A percentile compares a stretch with the other conserved stretches of the same genome.
These are phyloP conservation scores for Cladophialophora bantiana DNA, from an alignment of 2,329 filamentous ascomycete genomes.

Conservation along the genomic window DNA sequence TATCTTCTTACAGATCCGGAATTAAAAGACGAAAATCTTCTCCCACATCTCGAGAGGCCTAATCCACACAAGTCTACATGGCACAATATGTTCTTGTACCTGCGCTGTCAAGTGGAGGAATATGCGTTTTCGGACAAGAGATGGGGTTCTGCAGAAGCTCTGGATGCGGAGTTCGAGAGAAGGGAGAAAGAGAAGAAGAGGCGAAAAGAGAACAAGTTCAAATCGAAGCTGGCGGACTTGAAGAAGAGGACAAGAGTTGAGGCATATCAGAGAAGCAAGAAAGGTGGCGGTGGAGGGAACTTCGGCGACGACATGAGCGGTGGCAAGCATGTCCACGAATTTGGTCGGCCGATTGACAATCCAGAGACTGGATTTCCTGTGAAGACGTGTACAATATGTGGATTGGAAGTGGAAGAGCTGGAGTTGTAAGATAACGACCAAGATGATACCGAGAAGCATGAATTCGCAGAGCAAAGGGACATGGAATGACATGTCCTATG, in stretches of 20 bases:
- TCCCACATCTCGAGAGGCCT: slow-evolving; percentile 85
- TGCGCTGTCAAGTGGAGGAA: slow-evolving; percentile 91
- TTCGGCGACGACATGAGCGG: slow-evolving; percentile 80
- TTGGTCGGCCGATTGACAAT: slow-evolving; percentile 67
- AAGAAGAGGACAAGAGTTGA: slow-evolving; percentile 95
- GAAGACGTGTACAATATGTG: slow-evolving; percentile 74
- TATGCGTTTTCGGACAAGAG: slow-evolving; percentile 84
- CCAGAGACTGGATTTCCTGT: slow-evolving; percentile 65
- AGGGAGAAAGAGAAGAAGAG: slow-evolving; percentile 80
- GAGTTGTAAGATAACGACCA: slow-evolving; percentile 57
- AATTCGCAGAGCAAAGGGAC: background rate
- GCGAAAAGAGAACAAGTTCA: slow-evolving; percentile 90
- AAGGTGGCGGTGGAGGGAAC: slow-evolving; percentile 55
- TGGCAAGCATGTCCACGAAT: slow-evolving; percentile 86
- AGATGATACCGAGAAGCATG: slow-evolving; percentile 9
- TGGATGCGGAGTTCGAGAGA: slow-evolving; percentile 87
- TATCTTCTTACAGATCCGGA: slow-evolving; percentile 95
- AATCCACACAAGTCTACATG: slow-evolving; percentile 96
- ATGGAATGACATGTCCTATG: background rate
- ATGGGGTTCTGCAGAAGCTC: slow-evolving; percentile 84
- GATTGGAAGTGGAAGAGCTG: slow-evolving; percentile 72
- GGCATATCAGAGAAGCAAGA: slow-evolving; percentile 76
- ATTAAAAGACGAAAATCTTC: slow-evolving; percentile 82
- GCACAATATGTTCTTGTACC: slow-evolving; percentile 98
- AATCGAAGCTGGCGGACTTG: slow-evolving; percentile 82